phyloP scores from a whole-genome alignment of 768 basidiomycete genomes.

The Pleurotus tuber-regium region DNA sequence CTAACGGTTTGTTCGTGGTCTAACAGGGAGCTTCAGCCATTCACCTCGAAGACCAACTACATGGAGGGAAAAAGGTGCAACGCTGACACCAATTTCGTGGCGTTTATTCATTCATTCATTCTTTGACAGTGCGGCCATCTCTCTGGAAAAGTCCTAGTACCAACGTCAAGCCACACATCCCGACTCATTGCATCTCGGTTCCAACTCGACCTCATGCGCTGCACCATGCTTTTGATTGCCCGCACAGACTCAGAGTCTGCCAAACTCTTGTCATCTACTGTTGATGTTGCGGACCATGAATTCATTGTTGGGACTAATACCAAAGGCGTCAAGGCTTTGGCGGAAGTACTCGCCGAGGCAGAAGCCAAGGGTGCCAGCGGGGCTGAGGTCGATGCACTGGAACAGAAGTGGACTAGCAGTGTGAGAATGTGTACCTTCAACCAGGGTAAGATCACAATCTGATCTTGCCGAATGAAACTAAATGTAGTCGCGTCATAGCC shows the following conservation, averaged over 20 bases:
- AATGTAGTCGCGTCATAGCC: slow-evolving; percentile 35
- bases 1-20: background rate
- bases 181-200: slow-evolving; percentile 84
- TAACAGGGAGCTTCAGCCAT: slow-evolving; percentile 82
- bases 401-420: slow-evolving; percentile 68
- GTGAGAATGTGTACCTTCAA: slow-evolving; percentile 82
- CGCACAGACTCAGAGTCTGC: slow-evolving; percentile 91
- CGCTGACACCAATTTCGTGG: background rate
- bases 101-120: slow-evolving; percentile 10
- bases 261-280: slow-evolving; percentile 78
- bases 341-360: slow-evolving; percentile 68
- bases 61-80: slow-evolving; percentile 85
- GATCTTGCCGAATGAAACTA: background rate
- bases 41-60: slow-evolving; percentile 92
- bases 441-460: slow-evolving; percentile 51
- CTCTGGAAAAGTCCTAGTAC: slow-evolving; percentile 91
- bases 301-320: slow-evolving; percentile 65
- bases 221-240: slow-evolving; percentile 86
- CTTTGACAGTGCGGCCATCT: slow-evolving; percentile 72
- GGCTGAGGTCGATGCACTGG: slow-evolving; percentile 67
- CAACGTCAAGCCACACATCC: slow-evolving; percentile 82
- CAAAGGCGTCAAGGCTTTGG: slow-evolving; percentile 49
- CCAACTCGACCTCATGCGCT: slow-evolving; percentile 88
- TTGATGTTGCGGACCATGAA: slow-evolving; percentile 82
- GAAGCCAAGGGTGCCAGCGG: slow-evolving; percentile 63